Conservation (phyloP, 2,329 filamentous ascomycete species). For the Xylaria sp. region DNA sequence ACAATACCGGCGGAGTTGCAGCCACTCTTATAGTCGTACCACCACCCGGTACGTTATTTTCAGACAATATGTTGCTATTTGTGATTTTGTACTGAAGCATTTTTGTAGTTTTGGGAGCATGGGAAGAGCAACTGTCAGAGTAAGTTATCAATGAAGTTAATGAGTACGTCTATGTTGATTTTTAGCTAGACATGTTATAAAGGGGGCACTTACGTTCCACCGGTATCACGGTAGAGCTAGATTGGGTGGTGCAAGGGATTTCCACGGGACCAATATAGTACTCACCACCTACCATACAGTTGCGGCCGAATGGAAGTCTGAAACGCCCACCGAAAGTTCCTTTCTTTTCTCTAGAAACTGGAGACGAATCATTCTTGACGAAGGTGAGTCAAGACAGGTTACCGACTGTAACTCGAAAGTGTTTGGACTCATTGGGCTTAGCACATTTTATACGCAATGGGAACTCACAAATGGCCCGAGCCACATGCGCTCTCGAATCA, state of each 20-base stretch:
- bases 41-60: constrained; percentile 17
- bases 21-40: constrained; percentile 44
- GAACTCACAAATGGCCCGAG: constrained; percentile 39
- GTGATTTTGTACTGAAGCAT: no score
- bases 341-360: constrained; percentile 41
- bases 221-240: constrained; percentile 38
- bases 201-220: constrained; percentile 26
- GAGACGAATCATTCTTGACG: constrained; percentile 45
- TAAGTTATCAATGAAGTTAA: constrained; percentile 14
- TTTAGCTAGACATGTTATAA: constrained; percentile 33
- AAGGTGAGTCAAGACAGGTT: constrained; percentile 33
- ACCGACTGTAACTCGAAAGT: background rate
- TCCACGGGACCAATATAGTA: constrained; percentile 34
- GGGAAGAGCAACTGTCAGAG: constrained; percentile 41
- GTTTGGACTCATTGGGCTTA: constrained; percentile 17
- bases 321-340: constrained; percentile 3
- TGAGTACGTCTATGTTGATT: background rate
- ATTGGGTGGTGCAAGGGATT: constrained; percentile 14
- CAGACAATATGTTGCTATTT: constrained; percentile 2
- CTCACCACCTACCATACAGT: constrained; percentile 49
- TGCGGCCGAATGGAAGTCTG: constrained; percentile 40
- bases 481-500: constrained; percentile 42
- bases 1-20: no score
- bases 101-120: constrained; percentile 41
- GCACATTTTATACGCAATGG: constrained; percentile 47